Evolutionary conservation across 257 asterid genomes (phyloP).

Genomic region (Solanum neorickii): DNA sequence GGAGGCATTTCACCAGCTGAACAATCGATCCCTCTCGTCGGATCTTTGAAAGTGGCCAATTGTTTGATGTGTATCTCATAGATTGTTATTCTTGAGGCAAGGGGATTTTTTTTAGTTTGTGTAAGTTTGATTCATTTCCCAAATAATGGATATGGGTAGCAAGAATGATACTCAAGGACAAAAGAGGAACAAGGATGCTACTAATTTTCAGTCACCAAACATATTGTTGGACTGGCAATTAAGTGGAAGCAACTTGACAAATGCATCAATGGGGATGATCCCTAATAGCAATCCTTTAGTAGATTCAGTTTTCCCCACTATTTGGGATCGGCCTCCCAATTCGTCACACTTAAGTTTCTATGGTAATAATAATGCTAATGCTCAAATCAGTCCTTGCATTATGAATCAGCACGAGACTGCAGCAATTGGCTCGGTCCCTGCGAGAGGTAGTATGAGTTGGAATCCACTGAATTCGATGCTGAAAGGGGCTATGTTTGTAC

Average conservation of each 20-base stretch:
- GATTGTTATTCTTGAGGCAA: not conserved
- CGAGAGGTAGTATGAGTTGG: constrained; percentile 23
- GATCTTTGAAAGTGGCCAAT: not conserved
- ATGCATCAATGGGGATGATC: constrained; percentile 8
- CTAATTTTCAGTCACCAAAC: constrained; percentile 28
- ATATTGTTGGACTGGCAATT: constrained; percentile 56
- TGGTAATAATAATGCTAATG: constrained; percentile 28
- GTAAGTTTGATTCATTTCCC: not conserved
- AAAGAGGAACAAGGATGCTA: constrained; percentile 28
- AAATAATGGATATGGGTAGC: constrained; percentile 32
- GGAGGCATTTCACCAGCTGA: not conserved
- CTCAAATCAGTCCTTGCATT: constrained; percentile 24
- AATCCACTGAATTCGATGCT: constrained; percentile 17
- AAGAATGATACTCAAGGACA: constrained; percentile 38
- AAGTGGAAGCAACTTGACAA: constrained; percentile 21
- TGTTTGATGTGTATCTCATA: not conserved
- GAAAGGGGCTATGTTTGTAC: constrained; percentile 18
- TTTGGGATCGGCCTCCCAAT: constrained; percentile 47
- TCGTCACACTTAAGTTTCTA: constrained; percentile 20
- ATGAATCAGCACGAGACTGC: constrained; percentile 17
- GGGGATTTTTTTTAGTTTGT: not conserved
- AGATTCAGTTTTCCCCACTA: constrained; percentile 36
- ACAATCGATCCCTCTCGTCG: not conserved
- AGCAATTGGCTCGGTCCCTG: not conserved
- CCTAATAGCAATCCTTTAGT: constrained; percentile 26